These are phyloP conservation scores for Clavispora carvajalis DNA, from an alignment of 805 yeast species.

Conservation along the genomic window DNA sequence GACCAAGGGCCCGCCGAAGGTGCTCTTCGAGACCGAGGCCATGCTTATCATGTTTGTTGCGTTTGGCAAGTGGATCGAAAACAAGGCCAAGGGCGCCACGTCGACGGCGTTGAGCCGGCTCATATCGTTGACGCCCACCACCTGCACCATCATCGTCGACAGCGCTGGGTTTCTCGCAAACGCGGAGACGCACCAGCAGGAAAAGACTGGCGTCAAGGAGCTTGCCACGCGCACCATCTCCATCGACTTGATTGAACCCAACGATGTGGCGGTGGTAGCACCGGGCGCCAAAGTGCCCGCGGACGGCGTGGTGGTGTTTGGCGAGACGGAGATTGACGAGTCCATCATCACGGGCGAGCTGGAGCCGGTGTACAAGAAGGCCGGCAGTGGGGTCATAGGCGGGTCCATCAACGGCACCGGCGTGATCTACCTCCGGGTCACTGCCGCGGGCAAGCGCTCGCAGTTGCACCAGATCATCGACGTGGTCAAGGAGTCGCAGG, in stretches of 20 bases:
- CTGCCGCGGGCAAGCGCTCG: slow-evolving; percentile 74
- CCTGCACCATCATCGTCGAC: slow-evolving; percentile 59
- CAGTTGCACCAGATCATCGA: slow-evolving; percentile 82
- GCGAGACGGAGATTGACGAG: slow-evolving; percentile 83
- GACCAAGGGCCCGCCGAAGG: slow-evolving; percentile 49
- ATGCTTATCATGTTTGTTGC: slow-evolving; percentile 83
- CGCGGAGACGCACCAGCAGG: not conserved
- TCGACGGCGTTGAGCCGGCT: slow-evolving; percentile 81
- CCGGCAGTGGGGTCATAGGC: slow-evolving; percentile 68
- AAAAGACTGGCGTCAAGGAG: slow-evolving; percentile 14
- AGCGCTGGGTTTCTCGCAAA: slow-evolving; percentile 17
- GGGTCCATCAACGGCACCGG: slow-evolving; percentile 88
- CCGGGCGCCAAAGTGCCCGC: slow-evolving; percentile 92
- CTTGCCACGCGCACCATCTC: slow-evolving; percentile 48
- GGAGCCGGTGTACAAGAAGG: slow-evolving; percentile 57
- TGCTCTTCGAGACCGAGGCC: slow-evolving; percentile 79
- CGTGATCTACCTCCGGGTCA: slow-evolving; percentile 61
- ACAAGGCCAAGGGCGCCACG: slow-evolving; percentile 89
- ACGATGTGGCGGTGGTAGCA: slow-evolving; percentile 69
- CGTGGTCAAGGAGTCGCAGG: slow-evolving; percentile 85
- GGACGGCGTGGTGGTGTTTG: slow-evolving; percentile 77
- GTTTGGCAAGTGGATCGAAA: slow-evolving; percentile 87
- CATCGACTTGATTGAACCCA: slow-evolving; percentile 69
- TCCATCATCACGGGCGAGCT: slow-evolving; percentile 92
- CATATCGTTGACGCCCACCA: slow-evolving; percentile 73